Evolutionary conservation across 805 yeast genomes (phyloP).

Genomic region (Pichia cabralensis): DNA sequence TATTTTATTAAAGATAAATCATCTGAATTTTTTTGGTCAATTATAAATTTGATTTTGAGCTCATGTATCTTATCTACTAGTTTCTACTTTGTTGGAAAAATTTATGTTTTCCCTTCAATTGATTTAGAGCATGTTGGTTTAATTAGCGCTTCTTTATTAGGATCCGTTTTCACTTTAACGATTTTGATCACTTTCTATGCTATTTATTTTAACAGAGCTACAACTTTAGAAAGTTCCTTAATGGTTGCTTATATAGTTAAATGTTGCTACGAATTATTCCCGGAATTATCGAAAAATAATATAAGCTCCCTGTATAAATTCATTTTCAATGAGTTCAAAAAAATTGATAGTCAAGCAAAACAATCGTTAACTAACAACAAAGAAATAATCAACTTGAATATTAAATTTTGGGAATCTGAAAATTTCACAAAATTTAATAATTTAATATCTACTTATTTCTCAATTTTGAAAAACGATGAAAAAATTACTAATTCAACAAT

Average conservation of each 20-base stretch:
- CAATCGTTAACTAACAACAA: slow-evolving; percentile 3
- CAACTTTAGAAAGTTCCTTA: slow-evolving; percentile 83
- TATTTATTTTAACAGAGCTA: slow-evolving; percentile 71
- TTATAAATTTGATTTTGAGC: slow-evolving; percentile 58
- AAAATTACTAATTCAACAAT: not conserved
- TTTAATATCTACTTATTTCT: no score
- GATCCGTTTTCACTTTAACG: slow-evolving; percentile 73
- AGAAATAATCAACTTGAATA: slow-evolving; percentile 10
- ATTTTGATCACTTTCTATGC: slow-evolving; percentile 72
- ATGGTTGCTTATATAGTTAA: slow-evolving; percentile 86
- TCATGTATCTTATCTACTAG: slow-evolving; percentile 71
- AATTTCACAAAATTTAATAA: not conserved
- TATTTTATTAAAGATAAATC: slow-evolving; percentile 56
- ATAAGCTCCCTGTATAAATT: slow-evolving; percentile 25
- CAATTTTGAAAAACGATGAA: slow-evolving; percentile 1
- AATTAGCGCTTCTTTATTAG: slow-evolving; percentile 72
- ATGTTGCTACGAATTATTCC: slow-evolving; percentile 87
- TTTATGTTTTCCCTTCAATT: slow-evolving; percentile 62
- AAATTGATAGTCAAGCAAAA: slow-evolving; percentile 25
- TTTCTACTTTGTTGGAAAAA: slow-evolving; percentile 69
- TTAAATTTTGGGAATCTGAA: not conserved
- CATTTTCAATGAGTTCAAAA: slow-evolving; percentile 27
- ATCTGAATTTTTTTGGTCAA: slow-evolving; percentile 75
- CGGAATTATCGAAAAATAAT: slow-evolving; percentile 57
- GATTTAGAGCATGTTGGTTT: slow-evolving; percentile 52